These are phyloP conservation scores for Panus rudis DNA, from an alignment of 768 basidiomycete genomes.

Conservation along the genomic window DNA sequence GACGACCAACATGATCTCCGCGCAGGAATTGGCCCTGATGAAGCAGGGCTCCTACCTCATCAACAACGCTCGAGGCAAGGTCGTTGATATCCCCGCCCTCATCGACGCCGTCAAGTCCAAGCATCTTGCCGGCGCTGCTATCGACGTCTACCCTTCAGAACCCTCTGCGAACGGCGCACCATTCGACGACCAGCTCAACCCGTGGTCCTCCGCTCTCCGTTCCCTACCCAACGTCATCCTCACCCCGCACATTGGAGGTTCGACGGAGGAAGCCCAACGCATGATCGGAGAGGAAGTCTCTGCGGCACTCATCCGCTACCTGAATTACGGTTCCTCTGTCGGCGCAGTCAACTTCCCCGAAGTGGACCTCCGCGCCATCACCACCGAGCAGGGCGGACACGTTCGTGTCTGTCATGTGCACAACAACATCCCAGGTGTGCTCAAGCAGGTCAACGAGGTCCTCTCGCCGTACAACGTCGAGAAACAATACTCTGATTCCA, in stretches of 20 bases:
- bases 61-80: conserved; percentile 95
- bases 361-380: conserved; percentile 91
- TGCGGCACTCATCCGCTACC: conserved; percentile 76
- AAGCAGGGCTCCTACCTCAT: conserved; percentile 93
- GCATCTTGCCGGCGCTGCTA: conserved; percentile 83
- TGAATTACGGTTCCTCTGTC: conserved; percentile 84
- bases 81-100: conserved; percentile 92
- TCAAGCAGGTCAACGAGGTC: conserved; percentile 90
- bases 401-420: conserved; percentile 95
- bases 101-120: conserved; percentile 74
- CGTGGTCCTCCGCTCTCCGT: conserved; percentile 75
- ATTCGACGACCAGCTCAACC: conserved; percentile 84
- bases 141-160: conserved; percentile 94
- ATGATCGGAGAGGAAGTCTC: conserved; percentile 97
- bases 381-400: conserved; percentile 69
- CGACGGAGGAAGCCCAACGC: conserved; percentile 96
- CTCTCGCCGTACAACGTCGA: conserved; percentile 95
- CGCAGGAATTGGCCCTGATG: conserved; percentile 76
- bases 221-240: conserved; percentile 85
- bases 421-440: conserved; percentile 91
- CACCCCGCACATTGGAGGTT: conserved; percentile 98
- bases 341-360: conserved; percentile 99
- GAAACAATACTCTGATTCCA: conserved; percentile 98
- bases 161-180: conserved; percentile 86
- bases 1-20: conserved; percentile 89